Base-by-base conservation (phyloP, 129 eudicot species). In the Scalesia atractyloides region DNA sequence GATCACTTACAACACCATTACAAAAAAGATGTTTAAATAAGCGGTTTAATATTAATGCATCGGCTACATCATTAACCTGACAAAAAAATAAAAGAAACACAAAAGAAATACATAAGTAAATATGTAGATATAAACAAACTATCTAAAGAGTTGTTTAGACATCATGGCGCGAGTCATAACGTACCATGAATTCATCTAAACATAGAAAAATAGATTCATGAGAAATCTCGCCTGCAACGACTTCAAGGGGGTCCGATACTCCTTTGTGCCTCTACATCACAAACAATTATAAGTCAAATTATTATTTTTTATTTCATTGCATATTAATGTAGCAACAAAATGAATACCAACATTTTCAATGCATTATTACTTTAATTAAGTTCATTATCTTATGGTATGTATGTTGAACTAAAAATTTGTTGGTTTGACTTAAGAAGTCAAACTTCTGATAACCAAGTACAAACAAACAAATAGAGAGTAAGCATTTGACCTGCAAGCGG, bases 161-260 rank as follows among this genome's bases (percentile, higher is more conserved):
- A 52, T 69, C 43, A 9, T 48, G 47, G 60, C 17, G 13, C 49
- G 14, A 34, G 52, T 71, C 34, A 52, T 59, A 56, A 76, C 69
- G n/a, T 89, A 93, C 98, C 98, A 93, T 93, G 77, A 89, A 93
- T 83, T 93, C 98, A 63, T 93, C 98, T 20, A 93, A 85, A 70
- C 98, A 93, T 62, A 93, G 61, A 83, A 93, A 85, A 70, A 93
- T 63, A 19, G 98, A 77, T 71, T 93, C 96, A 53, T 93, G 95
- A 36, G 96, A 93, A 59, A 93, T 80, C 75, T 93, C 98, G 47
- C 86, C 95, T 43, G 96, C 98, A 64, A 93, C 96, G 26, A 87
- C 92, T 85, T 93, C 96, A 50, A 93, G 93, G 69, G 98, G 98
- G 77, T 93, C 98, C 46, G 95, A 51, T 70, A 93, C 88, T 58